Conservation (phyloP, 2,329 filamentous ascomycete genomes). For the Rhynchosporium agropyri region DNA sequence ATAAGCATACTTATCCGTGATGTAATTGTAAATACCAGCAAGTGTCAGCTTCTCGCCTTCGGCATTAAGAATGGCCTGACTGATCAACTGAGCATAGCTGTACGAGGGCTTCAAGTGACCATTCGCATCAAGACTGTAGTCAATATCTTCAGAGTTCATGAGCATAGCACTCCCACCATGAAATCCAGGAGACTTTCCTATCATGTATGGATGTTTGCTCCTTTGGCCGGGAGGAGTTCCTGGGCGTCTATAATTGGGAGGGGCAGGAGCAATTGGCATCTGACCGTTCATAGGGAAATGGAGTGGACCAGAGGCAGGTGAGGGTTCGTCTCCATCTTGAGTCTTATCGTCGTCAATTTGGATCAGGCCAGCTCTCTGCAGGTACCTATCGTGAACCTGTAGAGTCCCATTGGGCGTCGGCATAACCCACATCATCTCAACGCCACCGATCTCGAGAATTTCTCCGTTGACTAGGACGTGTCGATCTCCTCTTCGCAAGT, state of each 20-base stretch:
- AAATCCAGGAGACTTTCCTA: conserved; percentile 39
- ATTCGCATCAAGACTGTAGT: conserved; percentile 80
- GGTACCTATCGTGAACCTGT: conserved; percentile 68
- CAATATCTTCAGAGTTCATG: conserved; percentile 59
- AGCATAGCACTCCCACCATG: conserved; percentile 46
- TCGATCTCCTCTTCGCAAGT: conserved; percentile 65
- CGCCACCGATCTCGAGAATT: conserved; percentile 87
- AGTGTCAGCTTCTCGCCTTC: conserved; percentile 87
- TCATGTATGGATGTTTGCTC: conserved; percentile 32
- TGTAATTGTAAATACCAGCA: conserved; percentile 91
- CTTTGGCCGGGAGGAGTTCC: conserved; percentile 53
- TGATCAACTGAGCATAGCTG: conserved; percentile 96
- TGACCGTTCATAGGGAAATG: conserved; percentile 25
- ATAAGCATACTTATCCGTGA: conserved; percentile 88
- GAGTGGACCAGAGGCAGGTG: conserved; percentile 15
- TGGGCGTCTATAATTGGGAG: conserved; percentile 61
- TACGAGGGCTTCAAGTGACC: conserved; percentile 93
- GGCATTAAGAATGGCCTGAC: conserved; percentile 88
- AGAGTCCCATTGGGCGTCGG: conserved; percentile 70
- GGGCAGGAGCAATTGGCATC: conserved; percentile 59
- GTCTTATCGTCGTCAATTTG: conserved; percentile 30
- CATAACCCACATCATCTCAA: conserved; percentile 99
- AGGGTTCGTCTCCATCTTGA: conserved; percentile 25
- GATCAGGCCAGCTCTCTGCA: conserved; percentile 65
- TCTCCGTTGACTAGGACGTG: conserved; percentile 78